Evolutionary conservation across 2,329 filamentous ascomycete genomes (phyloP), one percentile per base, ranked within the genome.

Genomic region (Fusarium siculi): DNA sequence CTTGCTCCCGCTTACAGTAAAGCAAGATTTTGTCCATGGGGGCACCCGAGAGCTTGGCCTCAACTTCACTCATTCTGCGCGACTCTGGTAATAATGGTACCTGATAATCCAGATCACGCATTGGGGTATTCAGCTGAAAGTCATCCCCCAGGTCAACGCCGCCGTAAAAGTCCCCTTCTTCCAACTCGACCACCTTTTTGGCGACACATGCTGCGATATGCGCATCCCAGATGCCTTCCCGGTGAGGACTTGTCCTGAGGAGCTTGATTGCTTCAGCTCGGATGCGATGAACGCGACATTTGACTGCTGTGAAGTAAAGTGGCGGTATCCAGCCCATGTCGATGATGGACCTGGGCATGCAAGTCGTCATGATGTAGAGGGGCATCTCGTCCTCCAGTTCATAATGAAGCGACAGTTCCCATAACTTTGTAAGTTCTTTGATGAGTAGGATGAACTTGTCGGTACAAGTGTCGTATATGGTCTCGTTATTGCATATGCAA

Each of bases 291-390:
- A 82, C 76, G 1, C 87, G 84, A 46, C 86, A 88, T 66, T 87
- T 87, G 7, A 85, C 61, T 1, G 84, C 85, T 5, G 81, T 74
- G 66, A 81, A 87, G 66, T 86, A 87, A 6, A 87, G 78, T 0
- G 84, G 81, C 11, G 84, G 79, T 15, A 86, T 80, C 77, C 84
- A 85, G 14, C 85, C 85, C 15, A 85, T 78, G 63, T 87, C 85
- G 9, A 79, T 72, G 19, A 83, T 80, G 4, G 81, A 80, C 14
- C 74, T 67, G n/a, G 79, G 76, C 74, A 82, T 81, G 40, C 80
- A 77, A 21, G 66, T 65, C 39, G 66, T 34, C 36, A 76, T 60
- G 39, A 68, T 32, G 39, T 68, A 43, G 6, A 61, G 54, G 9
- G 70, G 63, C 54, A 68, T 56, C 9, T 47, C 58, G 5, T 55